Base-by-base conservation (phyloP, 2,329 filamentous ascomycete species). In the Didymella exigua region DNA sequence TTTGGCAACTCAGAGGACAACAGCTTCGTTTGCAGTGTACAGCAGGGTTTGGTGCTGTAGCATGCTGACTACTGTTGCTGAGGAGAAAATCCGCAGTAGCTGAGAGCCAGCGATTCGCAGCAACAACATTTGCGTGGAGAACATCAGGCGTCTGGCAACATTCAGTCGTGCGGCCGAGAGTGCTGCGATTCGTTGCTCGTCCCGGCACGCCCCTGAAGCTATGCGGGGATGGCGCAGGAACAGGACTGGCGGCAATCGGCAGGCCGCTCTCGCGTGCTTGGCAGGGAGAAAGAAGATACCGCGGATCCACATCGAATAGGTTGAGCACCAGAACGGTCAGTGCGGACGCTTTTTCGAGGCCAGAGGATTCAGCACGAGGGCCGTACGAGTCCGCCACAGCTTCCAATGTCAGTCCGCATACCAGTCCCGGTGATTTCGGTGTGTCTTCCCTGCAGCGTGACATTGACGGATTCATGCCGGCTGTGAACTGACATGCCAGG, bases 201-300 rank as follows among this genome's bases (percentile, higher is more conserved):
- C 49, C 61, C 54, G 61, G 24, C 37, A 18, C 52, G 50, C 66
- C 67, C 68, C 60, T 66, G 67, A 57, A 58, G 49, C 45, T 41
- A 52, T 65, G 58, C 61, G 60, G 62, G 61, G 56, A 49, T 29
- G 38, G 45, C 27, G 49, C 61, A 69, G 63, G 64, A 68, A 70
- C 69, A 69, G 61, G 65, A 56, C 58, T 65, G 49, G 63, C 66
- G 62, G 56, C 52, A 49, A 37, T 45, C 49, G 44, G 44, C 29
- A 57, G 34, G 47, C 57, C 59, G 59, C 61, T 48, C 40, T 54
- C 24, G 49, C 24, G 18, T 29, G 26, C 71, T 74, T 74, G 69
- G 70, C 71, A 74, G 70, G 71, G 66, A 66, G 64, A 53, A 58
- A 48, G 40, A 43, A 59, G 54, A 54, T 34, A 47, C 37, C 29